Evolutionary conservation across 2,329 filamentous ascomycete genomes (phyloP).

Genomic region (Fusarium virguliforme): DNA sequence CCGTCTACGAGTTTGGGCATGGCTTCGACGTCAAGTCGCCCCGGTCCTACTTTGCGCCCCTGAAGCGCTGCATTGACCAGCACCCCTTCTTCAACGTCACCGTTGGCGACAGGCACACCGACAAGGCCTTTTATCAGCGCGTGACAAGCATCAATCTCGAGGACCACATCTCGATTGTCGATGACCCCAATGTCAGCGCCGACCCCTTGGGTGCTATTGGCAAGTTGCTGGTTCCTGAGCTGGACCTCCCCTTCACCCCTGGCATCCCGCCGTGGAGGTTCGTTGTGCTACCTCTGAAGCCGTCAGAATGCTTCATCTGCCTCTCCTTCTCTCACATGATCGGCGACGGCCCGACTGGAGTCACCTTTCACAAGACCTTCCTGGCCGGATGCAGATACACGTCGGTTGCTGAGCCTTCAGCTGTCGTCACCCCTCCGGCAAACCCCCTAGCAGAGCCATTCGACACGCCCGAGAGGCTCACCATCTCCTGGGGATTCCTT

Average conservation of each 20-base stretch:
- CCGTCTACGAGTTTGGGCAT: constrained; percentile 35
- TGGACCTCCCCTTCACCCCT: constrained; percentile 39
- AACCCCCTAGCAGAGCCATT: constrained; percentile 38
- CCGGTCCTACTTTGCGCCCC: constrained; percentile 33
- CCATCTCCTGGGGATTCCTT: constrained; percentile 48
- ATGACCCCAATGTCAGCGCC: background rate
- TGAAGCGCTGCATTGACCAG: constrained; percentile 39
- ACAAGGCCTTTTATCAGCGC: constrained; percentile 45
- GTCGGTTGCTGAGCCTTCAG: background rate
- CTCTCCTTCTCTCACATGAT: constrained; percentile 48
- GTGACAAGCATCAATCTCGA: constrained; percentile 37
- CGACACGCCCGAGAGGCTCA: constrained; percentile 45
- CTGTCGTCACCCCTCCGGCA: constrained; percentile 15
- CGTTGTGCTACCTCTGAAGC: constrained; percentile 32
- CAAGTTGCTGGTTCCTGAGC: constrained; percentile 24
- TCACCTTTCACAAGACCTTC: constrained; percentile 46
- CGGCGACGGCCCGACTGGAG: constrained; percentile 45
- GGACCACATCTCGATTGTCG: constrained; percentile 40
- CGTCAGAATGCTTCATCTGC: constrained; percentile 36
- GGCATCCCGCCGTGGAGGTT: constrained; percentile 48
- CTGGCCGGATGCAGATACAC: constrained; percentile 27
- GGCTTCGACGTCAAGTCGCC: constrained; percentile 22
- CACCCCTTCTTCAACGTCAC: constrained; percentile 45
- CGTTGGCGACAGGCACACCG: constrained; percentile 39
- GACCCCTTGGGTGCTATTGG: constrained; percentile 26